Percentiles rank a stretch among this genome's conserved stretches.
phyloP scores from a whole-genome alignment of 306 rosid species.

The Crotalaria pallida region DNA sequence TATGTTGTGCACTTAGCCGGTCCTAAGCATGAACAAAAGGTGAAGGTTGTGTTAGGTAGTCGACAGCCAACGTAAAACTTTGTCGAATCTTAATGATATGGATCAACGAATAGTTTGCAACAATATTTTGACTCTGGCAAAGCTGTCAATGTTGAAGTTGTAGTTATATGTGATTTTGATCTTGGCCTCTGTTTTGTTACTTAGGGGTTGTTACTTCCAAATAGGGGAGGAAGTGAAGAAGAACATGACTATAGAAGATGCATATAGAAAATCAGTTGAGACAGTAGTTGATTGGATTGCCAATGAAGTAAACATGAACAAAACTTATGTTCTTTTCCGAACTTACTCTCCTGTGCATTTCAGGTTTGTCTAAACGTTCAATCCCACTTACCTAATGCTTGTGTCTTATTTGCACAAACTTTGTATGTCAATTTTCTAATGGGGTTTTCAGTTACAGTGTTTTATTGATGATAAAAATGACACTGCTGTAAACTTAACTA shows the following conservation, averaged over 20 bases:
- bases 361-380: slow-evolving; percentile 51
- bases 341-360: slow-evolving; percentile 88
- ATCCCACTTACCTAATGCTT: neutral
- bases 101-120: slow-evolving; percentile 6
- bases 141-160: neutral
- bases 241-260: slow-evolving; percentile 65
- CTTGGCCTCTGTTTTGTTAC: slow-evolving; percentile 22
- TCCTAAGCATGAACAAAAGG: no score
- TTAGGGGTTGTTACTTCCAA: slow-evolving; percentile 88
- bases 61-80: no score
- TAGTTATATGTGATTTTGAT: slow-evolving; percentile 18
- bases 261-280: slow-evolving; percentile 60
- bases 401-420: slow-evolving; percentile 14
- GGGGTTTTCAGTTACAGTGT: neutral
- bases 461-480: no score
- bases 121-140: neutral
- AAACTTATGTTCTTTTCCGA: slow-evolving; percentile 72
- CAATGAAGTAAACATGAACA: slow-evolving; percentile 56
- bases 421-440: slow-evolving; percentile 5
- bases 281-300: slow-evolving; percentile 61
- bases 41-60: no score
- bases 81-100: no score
- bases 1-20: no score
- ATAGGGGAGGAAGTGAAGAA: slow-evolving; percentile 57
- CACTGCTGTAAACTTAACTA: neutral